phyloP scores from a whole-genome alignment of 2,329 filamentous ascomycete species.

The Alternaria viburni region DNA sequence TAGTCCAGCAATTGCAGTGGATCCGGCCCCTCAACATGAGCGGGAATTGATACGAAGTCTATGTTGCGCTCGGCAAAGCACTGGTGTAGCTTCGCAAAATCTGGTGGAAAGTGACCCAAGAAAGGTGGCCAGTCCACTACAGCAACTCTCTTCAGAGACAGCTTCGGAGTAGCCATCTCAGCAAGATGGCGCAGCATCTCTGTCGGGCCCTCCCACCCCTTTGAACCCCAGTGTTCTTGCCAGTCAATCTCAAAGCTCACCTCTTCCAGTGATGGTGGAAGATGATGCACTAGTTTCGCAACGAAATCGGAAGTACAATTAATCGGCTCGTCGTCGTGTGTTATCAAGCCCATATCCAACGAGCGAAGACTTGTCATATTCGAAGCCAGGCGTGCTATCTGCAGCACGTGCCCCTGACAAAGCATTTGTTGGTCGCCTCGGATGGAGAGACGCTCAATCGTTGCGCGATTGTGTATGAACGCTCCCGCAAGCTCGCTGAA shows the following conservation, averaged over 20 bases:
- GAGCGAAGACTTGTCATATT: constrained; percentile 2
- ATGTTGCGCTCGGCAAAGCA: constrained; percentile 3
- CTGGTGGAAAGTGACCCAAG: constrained; percentile 5
- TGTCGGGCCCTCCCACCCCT: constrained; percentile 11
- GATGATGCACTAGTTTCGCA: neutral
- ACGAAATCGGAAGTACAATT: constrained; percentile 1
- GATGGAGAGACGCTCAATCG: constrained; percentile 4
- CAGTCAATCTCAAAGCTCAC: constrained; percentile 11
- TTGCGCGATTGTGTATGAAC: neutral
- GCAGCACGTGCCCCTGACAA: constrained; percentile 2
- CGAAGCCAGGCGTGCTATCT: constrained; percentile 7
- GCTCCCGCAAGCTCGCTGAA: neutral
- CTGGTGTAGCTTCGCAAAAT: constrained; percentile 2
- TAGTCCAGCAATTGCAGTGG: constrained; percentile 5
- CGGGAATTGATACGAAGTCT: constrained; percentile 6
- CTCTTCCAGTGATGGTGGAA: constrained; percentile 7
- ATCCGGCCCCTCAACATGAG: neutral
- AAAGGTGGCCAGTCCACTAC: constrained; percentile 11
- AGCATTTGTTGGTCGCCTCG: constrained; percentile 6
- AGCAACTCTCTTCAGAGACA: constrained; percentile 1
- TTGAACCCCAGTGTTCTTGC: constrained; percentile 10
- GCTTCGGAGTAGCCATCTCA: neutral
- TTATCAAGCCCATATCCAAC: constrained; percentile 7
- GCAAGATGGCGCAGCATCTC: constrained; percentile 6
- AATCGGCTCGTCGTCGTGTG: constrained; percentile 5